phyloP scores from a whole-genome alignment of 2,329 filamentous ascomycete species.

The Niveomyces coronatus region DNA sequence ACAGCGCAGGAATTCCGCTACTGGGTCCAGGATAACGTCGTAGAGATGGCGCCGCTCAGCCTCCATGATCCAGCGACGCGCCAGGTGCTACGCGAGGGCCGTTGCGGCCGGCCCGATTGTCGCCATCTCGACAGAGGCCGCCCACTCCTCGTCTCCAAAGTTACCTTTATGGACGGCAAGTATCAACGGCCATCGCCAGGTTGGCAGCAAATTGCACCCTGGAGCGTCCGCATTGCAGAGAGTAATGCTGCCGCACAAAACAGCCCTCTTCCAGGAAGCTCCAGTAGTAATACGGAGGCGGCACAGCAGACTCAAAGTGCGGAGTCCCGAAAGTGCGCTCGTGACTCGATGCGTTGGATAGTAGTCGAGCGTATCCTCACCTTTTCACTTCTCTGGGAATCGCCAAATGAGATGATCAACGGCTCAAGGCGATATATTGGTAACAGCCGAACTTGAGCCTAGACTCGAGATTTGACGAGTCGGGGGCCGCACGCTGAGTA shows the following conservation, averaged over 20 bases:
- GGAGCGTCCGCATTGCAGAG: conserved; percentile 11
- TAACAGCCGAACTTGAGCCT: no score
- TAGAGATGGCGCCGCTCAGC: conserved; percentile 27
- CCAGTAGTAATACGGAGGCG: not conserved
- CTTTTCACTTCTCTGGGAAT: conserved; percentile 26
- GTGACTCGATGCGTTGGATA: conserved; percentile 26
- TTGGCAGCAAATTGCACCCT: conserved; percentile 25
- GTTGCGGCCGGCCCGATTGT: conserved; percentile 25
- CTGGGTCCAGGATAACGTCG: conserved; percentile 27
- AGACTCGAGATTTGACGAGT: no score
- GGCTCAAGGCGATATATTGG: conserved; percentile 4
- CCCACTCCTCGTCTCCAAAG: conserved; percentile 28
- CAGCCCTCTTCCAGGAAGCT: not conserved
- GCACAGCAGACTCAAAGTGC: not conserved
- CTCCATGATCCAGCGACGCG: conserved; percentile 24
- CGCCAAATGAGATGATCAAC: conserved; percentile 1
- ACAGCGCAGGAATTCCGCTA: conserved; percentile 28
- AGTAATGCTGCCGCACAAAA: not conserved
- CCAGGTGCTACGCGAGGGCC: conserved; percentile 23
- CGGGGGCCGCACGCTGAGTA: no score
- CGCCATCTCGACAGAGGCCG: conserved; percentile 25
- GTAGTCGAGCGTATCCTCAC: conserved; percentile 28
- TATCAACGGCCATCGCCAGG: conserved; percentile 18
- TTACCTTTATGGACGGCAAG: conserved; percentile 25
- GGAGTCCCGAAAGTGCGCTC: not conserved